A percentile compares a stretch with the other conserved stretches of the same genome.
Evolutionary conservation across 441 rosid species (phyloP).

Genomic region (Biscutella auriculata): DNA sequence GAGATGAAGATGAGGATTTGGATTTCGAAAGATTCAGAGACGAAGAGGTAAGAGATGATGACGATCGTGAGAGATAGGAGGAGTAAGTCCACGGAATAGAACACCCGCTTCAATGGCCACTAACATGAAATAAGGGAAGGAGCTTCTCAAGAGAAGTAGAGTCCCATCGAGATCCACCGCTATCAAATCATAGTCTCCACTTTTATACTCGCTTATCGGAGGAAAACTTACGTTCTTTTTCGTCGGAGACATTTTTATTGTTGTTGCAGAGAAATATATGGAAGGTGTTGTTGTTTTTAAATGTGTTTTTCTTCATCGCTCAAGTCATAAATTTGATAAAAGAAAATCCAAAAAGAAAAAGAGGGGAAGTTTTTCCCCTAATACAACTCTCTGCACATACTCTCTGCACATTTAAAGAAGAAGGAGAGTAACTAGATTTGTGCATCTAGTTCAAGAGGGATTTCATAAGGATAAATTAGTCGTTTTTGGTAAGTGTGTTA

Average conservation of each 20-base stretch:
- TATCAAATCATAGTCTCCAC: constrained; percentile 45
- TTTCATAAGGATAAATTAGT: no score
- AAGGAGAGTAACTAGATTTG: no score
- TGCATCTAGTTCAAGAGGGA: no score
- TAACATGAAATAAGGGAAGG: constrained; percentile 81
- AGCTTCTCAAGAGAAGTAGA: constrained; percentile 62
- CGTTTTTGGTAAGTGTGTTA: no score
- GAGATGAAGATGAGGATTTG: constrained; percentile 78
- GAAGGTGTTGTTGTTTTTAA: no score
- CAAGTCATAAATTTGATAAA: no score
- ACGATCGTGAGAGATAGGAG: constrained; percentile 62
- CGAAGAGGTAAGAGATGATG: constrained; percentile 56
- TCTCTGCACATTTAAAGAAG: no score
- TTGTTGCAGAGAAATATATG: no score
- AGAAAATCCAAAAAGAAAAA: no score
- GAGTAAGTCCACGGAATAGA: constrained; percentile 60
- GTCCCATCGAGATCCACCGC: constrained; percentile 98
- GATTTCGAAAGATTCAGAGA: constrained; percentile 70
- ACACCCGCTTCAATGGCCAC: constrained; percentile 85
- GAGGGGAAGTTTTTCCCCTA: no score
- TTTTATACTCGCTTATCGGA: constrained; percentile 41
- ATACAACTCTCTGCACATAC: no score
- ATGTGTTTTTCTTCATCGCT: no score
- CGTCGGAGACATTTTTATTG: constrained; percentile 29
- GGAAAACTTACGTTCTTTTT: constrained; percentile 37